Evolutionary conservation across 108 stramenopile genomes (phyloP), one percentile per base, ranked within the genome.

Genomic region (Skeletonema costatum): DNA sequence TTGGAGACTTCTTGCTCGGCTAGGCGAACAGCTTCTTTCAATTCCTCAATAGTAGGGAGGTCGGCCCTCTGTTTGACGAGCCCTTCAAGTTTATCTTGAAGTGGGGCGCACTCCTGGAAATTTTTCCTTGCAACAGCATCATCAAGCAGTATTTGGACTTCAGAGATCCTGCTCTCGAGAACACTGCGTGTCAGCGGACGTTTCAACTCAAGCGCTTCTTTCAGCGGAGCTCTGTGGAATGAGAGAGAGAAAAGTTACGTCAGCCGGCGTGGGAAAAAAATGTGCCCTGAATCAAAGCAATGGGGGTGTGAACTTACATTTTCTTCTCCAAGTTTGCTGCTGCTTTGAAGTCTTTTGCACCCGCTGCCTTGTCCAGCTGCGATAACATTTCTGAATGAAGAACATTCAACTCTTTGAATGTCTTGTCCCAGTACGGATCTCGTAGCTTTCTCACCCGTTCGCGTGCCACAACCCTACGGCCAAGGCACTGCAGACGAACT

Each of bases 381-480:
- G 38, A 51, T 50, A 84, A 63, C 67, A 90, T 86, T 42, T 76
- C 46, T 32, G 76, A 83, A 21, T 90, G 71, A 17, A 93, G 79
- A 13, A 56, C 42, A 60, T 92, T 86, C 29, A 93, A 66, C 73
- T 93, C 90, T 25, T 86, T 79, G 75, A 87, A 92, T 9, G 83
- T 74, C 81, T 89, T 81, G 69, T 88, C 93, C 33, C 70, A 85
- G 75, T 73, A 93, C 3, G 95, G 95, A 71, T 96, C 92, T n/a
- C 87, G 82, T 21, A 92, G 60, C 32, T 82, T 82, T 30, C 65
- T 68, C 6, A 85, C 85, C 46, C 46, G 46, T 36, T 77, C 64
- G 19, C 68, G 73, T 2, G 93, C 93, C 9, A 71, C 33, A 32
- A 65, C 75, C 17, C 76, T 74, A 44, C 95, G 84, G 36, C 78